These are phyloP conservation scores for Penicillium crustosum DNA, from an alignment of 2,329 filamentous ascomycete species.

Conservation along the genomic window DNA sequence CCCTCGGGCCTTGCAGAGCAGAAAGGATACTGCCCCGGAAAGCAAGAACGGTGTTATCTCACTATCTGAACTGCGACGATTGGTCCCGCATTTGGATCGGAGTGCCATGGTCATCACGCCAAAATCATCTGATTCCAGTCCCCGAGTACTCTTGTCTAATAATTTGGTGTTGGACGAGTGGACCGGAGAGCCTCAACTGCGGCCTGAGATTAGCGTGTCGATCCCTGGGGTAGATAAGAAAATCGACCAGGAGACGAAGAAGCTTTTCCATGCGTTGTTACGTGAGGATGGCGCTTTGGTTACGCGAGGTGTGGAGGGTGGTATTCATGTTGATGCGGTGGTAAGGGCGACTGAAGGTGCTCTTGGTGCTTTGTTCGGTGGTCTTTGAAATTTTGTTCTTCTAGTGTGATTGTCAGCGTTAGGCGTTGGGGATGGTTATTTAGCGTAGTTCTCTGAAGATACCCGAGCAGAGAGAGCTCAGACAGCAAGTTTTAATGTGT, in stretches of 20 bases:
- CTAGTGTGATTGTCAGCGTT: background rate
- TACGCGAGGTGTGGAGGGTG: constrained; percentile 15
- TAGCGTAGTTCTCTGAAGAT: constrained; percentile 6
- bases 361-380: constrained; percentile 34
- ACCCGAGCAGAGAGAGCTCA: constrained; percentile 9
- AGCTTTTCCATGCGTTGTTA: constrained; percentile 40
- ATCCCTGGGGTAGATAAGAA: constrained; percentile 24
- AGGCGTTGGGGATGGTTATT: background rate
- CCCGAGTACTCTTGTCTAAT: constrained; percentile 37
- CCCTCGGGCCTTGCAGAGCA: constrained; percentile 12
- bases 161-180: constrained; percentile 39
- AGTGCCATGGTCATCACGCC: constrained; percentile 36
- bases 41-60: constrained; percentile 18
- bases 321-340: constrained; percentile 30
- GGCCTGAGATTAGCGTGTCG: constrained; percentile 38
- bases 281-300: constrained; percentile 18
- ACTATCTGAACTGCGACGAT: constrained; percentile 26
- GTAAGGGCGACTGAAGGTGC: constrained; percentile 39
- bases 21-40: constrained; percentile 2
- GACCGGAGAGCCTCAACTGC: constrained; percentile 43
- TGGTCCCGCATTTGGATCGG: constrained; percentile 40
- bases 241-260: constrained; percentile 40
- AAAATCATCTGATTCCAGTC: constrained; percentile 5
- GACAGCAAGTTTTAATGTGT: background rate
- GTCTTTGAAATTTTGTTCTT: constrained; percentile 10